A percentile compares a stretch with the other conserved stretches of the same genome.
These are phyloP conservation scores for Juglanconis sp. DNA, from an alignment of 2,329 filamentous ascomycete genomes.

Conservation along the genomic window DNA sequence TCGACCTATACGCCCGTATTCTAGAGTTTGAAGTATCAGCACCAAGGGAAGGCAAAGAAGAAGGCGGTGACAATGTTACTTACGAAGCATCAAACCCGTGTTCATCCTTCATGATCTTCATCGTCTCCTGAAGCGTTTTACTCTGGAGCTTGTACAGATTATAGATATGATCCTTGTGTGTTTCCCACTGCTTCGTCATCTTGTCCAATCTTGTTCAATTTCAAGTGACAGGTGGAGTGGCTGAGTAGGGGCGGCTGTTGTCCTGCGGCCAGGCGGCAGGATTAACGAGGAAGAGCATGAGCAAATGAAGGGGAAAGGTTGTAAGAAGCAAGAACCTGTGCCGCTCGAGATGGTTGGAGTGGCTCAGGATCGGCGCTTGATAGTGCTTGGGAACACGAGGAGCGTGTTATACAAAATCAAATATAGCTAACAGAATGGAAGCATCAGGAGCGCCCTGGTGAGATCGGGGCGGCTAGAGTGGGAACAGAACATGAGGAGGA, in stretches of 20 bases:
- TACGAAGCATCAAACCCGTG: slow-evolving; percentile 42
- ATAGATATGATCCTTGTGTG: slow-evolving; percentile 33
- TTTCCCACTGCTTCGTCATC: slow-evolving; percentile 45
- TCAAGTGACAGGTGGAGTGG: background rate
- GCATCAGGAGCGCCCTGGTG: too few species aligned
- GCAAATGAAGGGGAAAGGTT: background rate
- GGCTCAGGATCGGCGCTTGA: too few species aligned
- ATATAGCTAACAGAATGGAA: too few species aligned
- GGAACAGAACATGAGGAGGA: background rate
- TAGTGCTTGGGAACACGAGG: too few species aligned
- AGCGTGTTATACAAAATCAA: too few species aligned
- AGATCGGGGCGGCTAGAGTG: too few species aligned
- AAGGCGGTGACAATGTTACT: slow-evolving; percentile 20
- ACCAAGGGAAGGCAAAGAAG: background rate
- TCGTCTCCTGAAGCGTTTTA: slow-evolving; percentile 39
- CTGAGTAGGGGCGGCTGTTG: background rate
- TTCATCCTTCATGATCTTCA: slow-evolving; percentile 35
- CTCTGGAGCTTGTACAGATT: slow-evolving; percentile 38
- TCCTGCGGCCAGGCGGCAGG: background rate
- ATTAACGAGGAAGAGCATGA: background rate
- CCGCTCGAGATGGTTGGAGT: too few species aligned
- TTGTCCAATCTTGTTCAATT: slow-evolving; percentile 14
- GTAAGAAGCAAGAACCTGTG: background rate
- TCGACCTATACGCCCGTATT: slow-evolving; percentile 47
- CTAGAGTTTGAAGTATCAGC: slow-evolving; percentile 17